Percentiles rank a stretch among this genome's conserved stretches.
These are phyloP conservation scores for Miscanthus lutarioriparius DNA, from an alignment of 176 grass and related monocot genomes.

Conservation along the genomic window DNA sequence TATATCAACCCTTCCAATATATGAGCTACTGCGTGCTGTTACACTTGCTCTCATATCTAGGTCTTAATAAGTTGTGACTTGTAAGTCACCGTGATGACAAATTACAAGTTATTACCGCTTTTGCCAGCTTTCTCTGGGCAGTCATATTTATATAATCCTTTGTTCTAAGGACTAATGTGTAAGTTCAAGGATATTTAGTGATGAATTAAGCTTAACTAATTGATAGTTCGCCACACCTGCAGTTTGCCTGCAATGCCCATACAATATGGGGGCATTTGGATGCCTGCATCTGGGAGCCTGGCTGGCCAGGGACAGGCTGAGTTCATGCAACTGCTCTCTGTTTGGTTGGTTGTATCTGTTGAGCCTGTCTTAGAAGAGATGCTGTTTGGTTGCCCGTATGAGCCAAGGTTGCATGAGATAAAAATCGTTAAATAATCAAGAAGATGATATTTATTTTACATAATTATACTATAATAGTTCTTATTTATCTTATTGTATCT, in stretches of 20 bases:
- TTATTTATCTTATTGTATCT: too few species aligned
- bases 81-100: background rate
- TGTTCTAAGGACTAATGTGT: background rate
- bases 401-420: too few species aligned
- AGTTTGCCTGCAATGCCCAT: slow-evolving; percentile 96
- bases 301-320: too few species aligned
- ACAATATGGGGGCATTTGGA: too few species aligned
- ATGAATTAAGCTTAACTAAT: slow-evolving; percentile 19
- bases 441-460: too few species aligned
- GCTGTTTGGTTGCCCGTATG: too few species aligned
- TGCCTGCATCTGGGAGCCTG: too few species aligned
- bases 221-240: slow-evolving; percentile 28
- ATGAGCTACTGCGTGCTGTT: background rate
- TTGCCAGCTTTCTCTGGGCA: background rate
- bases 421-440: too few species aligned
- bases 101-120: background rate
- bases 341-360: too few species aligned
- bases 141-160: background rate
- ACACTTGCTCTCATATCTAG: background rate
- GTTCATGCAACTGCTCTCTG: too few species aligned
- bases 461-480: too few species aligned
- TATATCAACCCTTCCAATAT: background rate
- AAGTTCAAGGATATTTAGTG: background rate
- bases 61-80: background rate
- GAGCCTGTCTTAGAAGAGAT: too few species aligned